phyloP scores from a whole-genome alignment of 768 basidiomycete genomes.

The Hericium coralloides region DNA sequence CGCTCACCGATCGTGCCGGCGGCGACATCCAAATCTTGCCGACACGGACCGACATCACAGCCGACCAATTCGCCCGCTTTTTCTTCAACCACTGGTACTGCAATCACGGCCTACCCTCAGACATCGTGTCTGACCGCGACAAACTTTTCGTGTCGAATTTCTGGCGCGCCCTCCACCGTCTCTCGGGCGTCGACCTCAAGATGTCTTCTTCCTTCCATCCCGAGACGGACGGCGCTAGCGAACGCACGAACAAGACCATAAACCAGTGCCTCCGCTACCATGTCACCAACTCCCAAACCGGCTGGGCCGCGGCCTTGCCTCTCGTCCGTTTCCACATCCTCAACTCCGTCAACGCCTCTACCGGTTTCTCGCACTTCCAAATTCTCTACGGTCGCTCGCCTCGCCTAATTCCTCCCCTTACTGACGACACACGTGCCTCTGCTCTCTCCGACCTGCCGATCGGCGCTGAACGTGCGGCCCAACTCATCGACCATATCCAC shows the following conservation, averaged over 20 bases:
- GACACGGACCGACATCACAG: conserved; percentile 1
- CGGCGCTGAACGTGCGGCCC: background rate
- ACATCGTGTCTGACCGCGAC: too few species aligned
- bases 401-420: conserved; percentile 13
- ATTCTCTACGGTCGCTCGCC: conserved; percentile 12
- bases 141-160: conserved; percentile 24
- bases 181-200: conserved; percentile 21
- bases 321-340: conserved; percentile 19
- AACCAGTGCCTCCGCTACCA: conserved; percentile 16
- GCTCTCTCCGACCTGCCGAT: background rate
- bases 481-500: background rate
- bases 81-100: conserved; percentile 24
- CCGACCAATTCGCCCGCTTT: conserved; percentile 11
- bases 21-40: conserved; percentile 11
- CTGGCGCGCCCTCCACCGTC: conserved; percentile 22
- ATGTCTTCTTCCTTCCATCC: conserved; percentile 29
- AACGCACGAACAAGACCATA: conserved; percentile 22
- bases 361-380: conserved; percentile 17
- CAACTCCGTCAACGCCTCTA: conserved; percentile 16
- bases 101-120: conserved; percentile 19
- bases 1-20: conserved; percentile 17
- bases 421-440: background rate
- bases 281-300: conserved; percentile 14
- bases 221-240: conserved; percentile 27
- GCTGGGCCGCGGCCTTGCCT: conserved; percentile 12